Base-by-base conservation (phyloP, 1,139 yeast species). In the Yamadazyma trypodendri region DNA sequence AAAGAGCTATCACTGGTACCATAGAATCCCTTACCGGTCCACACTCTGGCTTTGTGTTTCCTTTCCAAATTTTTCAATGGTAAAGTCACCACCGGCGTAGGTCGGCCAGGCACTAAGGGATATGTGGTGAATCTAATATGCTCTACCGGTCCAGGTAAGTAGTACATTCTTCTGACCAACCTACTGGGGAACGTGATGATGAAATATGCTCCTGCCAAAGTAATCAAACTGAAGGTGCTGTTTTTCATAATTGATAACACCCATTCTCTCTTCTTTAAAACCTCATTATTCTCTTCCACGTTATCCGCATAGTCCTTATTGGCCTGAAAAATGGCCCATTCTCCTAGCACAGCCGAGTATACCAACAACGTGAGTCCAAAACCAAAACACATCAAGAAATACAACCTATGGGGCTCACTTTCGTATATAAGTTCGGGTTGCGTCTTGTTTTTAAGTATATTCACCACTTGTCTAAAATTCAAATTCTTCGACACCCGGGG, bases 1-100 rank as follows among this genome's bases (percentile, higher is more conserved):
- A 85, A 72, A 5, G 85, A 72, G 33, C 80, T 76, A 57, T 85
- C 90, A 24, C 86, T 75, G 2, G 95, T 85, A 1, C 95, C 95
- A 56, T 87, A 87, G 53, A 84, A 83, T 2, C 96, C 96, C 45
- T 81, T 81, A 13, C 90, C 92, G 0, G 95, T 84, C 81, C 89
- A 87, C 2, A 86, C 80, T 49, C 84, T 75, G 8, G 88, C 72
- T 43, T 77, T 72, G 43, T 75, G 76, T 38, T 81, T 79, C 43
- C 90, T 71, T 15, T 65, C 62, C 36, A 86, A 50, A 35, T 69
- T 62, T 28, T 67, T 70, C 35, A 86, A 56, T 2, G 92, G 90
- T 23, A 84, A 65, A 0, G 88, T 81, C 42, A 76, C 71, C 8
- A 84, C 81, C 0, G 95, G 95, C 0, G 92, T 82, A 1, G 94